Evolutionary conservation across 2,329 filamentous ascomycete species (phyloP).

Genomic region (Trichoderma simmonsii): DNA sequence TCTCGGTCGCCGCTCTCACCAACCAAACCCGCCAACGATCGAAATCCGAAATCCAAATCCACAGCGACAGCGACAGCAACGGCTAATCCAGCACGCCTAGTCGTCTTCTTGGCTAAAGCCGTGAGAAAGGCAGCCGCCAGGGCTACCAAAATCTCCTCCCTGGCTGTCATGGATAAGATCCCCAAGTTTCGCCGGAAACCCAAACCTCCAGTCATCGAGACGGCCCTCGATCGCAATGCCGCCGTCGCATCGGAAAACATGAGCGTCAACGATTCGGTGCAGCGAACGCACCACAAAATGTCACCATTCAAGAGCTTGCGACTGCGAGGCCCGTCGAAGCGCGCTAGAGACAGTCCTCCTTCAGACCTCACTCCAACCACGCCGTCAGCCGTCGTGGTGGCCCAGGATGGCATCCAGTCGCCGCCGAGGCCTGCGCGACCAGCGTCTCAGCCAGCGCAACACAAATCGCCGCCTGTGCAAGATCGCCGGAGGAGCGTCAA

Average conservation of each 20-base stretch:
- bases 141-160: conserved; percentile 10
- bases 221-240: conserved; percentile 36
- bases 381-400: conserved; percentile 33
- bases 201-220: conserved; percentile 43
- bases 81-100: conserved; percentile 54
- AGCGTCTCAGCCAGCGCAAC: not conserved
- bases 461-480: conserved; percentile 10
- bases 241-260: conserved; percentile 27
- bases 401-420: conserved; percentile 34
- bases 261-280: conserved; percentile 26
- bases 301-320: conserved; percentile 45
- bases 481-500: conserved; percentile 17
- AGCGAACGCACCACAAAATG: conserved; percentile 28
- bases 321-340: conserved; percentile 45
- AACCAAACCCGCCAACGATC: conserved; percentile 21
- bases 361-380: conserved; percentile 30
- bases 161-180: conserved; percentile 39
- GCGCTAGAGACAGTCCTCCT: conserved; percentile 43
- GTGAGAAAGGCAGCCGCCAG: conserved; percentile 34
- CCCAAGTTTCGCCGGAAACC: conserved; percentile 44
- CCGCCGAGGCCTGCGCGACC: not conserved
- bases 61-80: not conserved
- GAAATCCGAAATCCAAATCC: not conserved
- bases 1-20: not conserved
- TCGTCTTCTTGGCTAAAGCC: conserved; percentile 47